phyloP scores from a whole-genome alignment of 768 basidiomycete genomes.

The Phallus indusiatus region DNA sequence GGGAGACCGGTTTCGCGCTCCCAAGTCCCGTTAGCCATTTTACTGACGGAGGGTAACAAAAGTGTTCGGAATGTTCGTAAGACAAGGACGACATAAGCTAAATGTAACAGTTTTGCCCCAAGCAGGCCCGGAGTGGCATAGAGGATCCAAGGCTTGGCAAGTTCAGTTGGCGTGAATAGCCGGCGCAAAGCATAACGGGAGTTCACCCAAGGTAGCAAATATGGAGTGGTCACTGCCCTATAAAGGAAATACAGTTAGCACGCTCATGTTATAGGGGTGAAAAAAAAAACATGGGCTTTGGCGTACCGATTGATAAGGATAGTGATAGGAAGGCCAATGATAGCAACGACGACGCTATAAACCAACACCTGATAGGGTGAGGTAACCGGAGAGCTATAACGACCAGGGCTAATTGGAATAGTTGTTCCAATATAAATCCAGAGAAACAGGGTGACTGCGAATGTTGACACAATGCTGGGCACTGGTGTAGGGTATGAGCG shows the following conservation, averaged over 20 bases:
- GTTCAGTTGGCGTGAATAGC: conserved; percentile 75
- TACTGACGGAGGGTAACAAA: conserved; percentile 41
- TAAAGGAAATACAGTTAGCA: conserved; percentile 4
- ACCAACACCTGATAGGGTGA: conserved; percentile 52
- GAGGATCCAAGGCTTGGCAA: conserved; percentile 66
- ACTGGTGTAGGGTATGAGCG: conserved; percentile 23
- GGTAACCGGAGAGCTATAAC: conserved; percentile 53
- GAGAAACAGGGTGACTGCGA: conserved; percentile 48
- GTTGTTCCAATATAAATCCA: conserved; percentile 42
- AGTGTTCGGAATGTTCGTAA: conserved; percentile 37
- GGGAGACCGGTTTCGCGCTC: conserved; percentile 21
- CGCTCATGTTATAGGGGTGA: background rate
- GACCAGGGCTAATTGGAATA: conserved; percentile 47
- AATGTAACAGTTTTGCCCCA: conserved; percentile 32
- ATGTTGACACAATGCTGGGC: conserved; percentile 39
- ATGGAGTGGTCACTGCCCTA: conserved; percentile 78
- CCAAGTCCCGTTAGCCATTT: conserved; percentile 15
- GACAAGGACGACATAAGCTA: conserved; percentile 36
- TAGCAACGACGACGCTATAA: conserved; percentile 56
- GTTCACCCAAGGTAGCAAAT: conserved; percentile 58
- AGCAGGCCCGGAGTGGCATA: conserved; percentile 70
- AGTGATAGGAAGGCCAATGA: conserved; percentile 58
- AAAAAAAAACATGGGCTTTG: background rate
- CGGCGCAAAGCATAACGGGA: conserved; percentile 51
- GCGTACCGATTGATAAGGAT: conserved; percentile 70